Percentiles rank a stretch among this genome's conserved stretches.
Evolutionary conservation across 805 yeast genomes (phyloP).

Genomic region (Teunomyces lycoperdinae): DNA sequence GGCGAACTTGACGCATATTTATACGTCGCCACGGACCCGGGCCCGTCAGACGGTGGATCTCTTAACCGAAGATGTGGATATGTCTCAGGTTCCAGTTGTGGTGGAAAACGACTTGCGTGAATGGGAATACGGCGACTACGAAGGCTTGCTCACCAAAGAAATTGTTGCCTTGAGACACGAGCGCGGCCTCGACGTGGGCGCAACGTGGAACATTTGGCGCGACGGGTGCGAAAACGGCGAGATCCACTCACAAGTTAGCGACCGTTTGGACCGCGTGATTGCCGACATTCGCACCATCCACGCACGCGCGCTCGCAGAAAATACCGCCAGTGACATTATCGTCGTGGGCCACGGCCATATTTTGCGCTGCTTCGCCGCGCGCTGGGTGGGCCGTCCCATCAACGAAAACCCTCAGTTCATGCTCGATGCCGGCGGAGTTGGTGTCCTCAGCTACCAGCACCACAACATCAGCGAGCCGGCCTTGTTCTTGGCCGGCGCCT

Average conservation of each 20-base stretch:
- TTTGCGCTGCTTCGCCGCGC: slow-evolving; percentile 80
- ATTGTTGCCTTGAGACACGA: slow-evolving; percentile 57
- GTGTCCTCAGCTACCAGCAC: slow-evolving; percentile 88
- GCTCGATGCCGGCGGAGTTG: slow-evolving; percentile 93
- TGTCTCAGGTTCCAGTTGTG: slow-evolving; percentile 40
- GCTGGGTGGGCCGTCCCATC: slow-evolving; percentile 74
- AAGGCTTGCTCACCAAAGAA: slow-evolving; percentile 71
- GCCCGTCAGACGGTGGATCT: slow-evolving; percentile 75
- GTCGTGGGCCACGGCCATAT: slow-evolving; percentile 95
- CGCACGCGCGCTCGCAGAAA: slow-evolving; percentile 45
- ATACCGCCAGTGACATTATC: slow-evolving; percentile 65
- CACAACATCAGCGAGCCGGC: slow-evolving; percentile 85
- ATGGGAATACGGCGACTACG: slow-evolving; percentile 97
- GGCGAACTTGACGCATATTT: slow-evolving; percentile 54
- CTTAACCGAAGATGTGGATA: slow-evolving; percentile 49
- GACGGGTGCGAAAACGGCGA: slow-evolving; percentile 96
- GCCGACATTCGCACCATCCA: slow-evolving; percentile 62
- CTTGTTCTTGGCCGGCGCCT: slow-evolving; percentile 77
- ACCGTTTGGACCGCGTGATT: slow-evolving; percentile 71
- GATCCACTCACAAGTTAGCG: slow-evolving; percentile 58
- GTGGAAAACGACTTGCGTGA: slow-evolving; percentile 73
- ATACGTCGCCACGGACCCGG: slow-evolving; percentile 78
- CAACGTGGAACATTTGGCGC: slow-evolving; percentile 77
- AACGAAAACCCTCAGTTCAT: slow-evolving; percentile 72
- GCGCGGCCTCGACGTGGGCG: slow-evolving; percentile 52